These are phyloP conservation scores for Paxillus involutus DNA, from an alignment of 768 basidiomycete species.

Conservation along the genomic window DNA sequence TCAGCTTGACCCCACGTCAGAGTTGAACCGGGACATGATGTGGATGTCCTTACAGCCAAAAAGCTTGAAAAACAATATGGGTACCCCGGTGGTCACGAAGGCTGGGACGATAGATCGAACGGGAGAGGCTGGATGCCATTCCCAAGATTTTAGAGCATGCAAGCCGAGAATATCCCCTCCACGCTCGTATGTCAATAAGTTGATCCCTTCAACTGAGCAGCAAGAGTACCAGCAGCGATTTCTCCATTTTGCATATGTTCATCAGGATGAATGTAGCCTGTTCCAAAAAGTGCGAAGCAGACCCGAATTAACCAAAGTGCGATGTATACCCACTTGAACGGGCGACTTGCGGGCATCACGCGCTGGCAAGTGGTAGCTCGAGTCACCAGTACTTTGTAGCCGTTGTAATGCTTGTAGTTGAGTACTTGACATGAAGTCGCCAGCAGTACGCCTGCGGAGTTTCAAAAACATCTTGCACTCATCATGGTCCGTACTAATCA, in stretches of 20 bases:
- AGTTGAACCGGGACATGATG: not conserved
- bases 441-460: constrained; percentile 24
- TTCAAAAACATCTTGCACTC: constrained; percentile 22
- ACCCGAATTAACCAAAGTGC: constrained; percentile 28
- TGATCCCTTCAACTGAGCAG: not conserved
- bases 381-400: not conserved
- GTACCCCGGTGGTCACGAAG: constrained; percentile 34
- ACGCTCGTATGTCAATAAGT: constrained; percentile 5
- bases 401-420: not conserved
- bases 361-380: too few relatives aligned
- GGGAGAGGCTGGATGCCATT: constrained; percentile 36
- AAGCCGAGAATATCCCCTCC: constrained; percentile 30
- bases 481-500: constrained; percentile 28
- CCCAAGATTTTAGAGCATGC: constrained; percentile 34
- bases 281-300: constrained; percentile 33
- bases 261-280: constrained; percentile 42
- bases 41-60: constrained; percentile 22
- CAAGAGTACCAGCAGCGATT: constrained; percentile 32
- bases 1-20: constrained; percentile 16
- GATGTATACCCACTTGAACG: constrained; percentile 19
- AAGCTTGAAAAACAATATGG: constrained; percentile 22
- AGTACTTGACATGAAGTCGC: not conserved
- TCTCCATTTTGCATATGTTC: constrained; percentile 44
- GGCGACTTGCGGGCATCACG: constrained; percentile 10
- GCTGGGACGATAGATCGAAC: constrained; percentile 35